phyloP scores from a whole-genome alignment of 2,329 filamentous ascomycete genomes.

The Diplodia intermedia region DNA sequence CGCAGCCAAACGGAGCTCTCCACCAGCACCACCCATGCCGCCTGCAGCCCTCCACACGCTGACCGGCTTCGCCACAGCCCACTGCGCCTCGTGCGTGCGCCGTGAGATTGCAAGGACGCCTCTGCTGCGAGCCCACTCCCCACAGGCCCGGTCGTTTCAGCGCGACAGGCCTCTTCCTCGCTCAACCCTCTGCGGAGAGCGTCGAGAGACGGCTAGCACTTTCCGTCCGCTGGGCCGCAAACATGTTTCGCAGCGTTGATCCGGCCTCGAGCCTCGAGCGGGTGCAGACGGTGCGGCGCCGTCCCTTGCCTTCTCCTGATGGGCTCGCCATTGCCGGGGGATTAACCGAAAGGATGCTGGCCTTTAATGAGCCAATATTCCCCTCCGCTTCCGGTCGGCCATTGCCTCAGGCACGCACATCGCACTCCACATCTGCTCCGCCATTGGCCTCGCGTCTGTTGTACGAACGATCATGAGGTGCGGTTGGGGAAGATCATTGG shows the following conservation, averaged over 20 bases:
- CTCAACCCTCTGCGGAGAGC: slow-evolving; percentile 9
- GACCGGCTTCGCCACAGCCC: slow-evolving; percentile 28
- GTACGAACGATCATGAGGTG: slow-evolving; percentile 10
- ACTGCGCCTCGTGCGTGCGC: slow-evolving; percentile 22
- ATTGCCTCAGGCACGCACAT: slow-evolving; percentile 21
- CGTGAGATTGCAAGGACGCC: slow-evolving; percentile 23
- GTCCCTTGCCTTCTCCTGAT: slow-evolving; percentile 27
- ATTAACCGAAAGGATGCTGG: slow-evolving; percentile 24
- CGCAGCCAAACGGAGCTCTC: slow-evolving; percentile 23
- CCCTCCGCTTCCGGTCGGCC: slow-evolving; percentile 9
- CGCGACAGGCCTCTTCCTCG: slow-evolving; percentile 23
- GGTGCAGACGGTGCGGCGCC: neutral
- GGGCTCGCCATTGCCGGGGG: slow-evolving; percentile 19
- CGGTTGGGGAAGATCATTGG: slow-evolving; percentile 10
- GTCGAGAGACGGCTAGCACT: neutral
- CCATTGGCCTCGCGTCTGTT: slow-evolving; percentile 4
- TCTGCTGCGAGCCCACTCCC: slow-evolving; percentile 12
- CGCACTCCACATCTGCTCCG: neutral
- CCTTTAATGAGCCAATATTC: slow-evolving; percentile 30
- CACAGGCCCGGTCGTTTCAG: slow-evolving; percentile 29
- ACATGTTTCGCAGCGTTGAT: slow-evolving; percentile 24
- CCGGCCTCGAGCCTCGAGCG: slow-evolving; percentile 6
- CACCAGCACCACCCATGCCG: neutral
- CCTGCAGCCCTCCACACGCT: slow-evolving; percentile 1
- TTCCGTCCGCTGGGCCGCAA: slow-evolving; percentile 10